Percentiles rank a stretch among this genome's conserved stretches.
Evolutionary conservation across 371 early-diverging fungal species (phyloP).

Genomic region (Mortierella polycephala): DNA sequence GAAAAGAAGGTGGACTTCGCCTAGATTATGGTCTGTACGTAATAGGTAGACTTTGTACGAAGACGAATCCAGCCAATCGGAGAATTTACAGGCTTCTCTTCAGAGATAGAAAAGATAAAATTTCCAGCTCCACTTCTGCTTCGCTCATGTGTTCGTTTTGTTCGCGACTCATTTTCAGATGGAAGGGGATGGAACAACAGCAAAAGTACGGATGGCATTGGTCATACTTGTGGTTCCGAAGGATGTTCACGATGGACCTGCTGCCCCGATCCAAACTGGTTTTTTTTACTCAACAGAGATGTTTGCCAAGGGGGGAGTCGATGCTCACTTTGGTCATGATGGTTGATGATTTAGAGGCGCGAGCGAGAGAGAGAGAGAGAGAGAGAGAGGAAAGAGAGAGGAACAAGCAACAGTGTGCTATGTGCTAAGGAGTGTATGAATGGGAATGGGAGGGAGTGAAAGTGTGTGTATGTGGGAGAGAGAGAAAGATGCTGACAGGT

Average conservation of each 20-base stretch:
- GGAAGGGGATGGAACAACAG: no score
- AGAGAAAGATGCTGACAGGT: no score
- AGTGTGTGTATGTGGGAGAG: no score
- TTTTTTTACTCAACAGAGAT: no score
- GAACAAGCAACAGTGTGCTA: not conserved
- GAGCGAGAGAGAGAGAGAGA: not conserved
- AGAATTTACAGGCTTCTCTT: slow-evolving; percentile 16
- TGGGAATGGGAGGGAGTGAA: no score
- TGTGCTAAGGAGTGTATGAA: no score
- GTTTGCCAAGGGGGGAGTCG: not conserved
- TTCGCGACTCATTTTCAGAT: no score
- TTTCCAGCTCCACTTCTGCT: not conserved
- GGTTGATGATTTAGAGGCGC: not conserved
- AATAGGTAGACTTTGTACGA: not conserved
- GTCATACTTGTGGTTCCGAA: no score
- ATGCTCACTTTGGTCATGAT: not conserved
- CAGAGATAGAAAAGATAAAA: not conserved
- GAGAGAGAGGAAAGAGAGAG: not conserved
- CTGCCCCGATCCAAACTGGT: not conserved
- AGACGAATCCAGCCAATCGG: slow-evolving; percentile 25
- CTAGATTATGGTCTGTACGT: not conserved
- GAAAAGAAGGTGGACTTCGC: not conserved
- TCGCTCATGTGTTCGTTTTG: not conserved
- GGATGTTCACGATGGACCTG: no score
- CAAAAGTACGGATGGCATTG: no score